Conservation (phyloP, 2,329 filamentous ascomycete genomes). For the Coleophoma eucalyptorum region DNA sequence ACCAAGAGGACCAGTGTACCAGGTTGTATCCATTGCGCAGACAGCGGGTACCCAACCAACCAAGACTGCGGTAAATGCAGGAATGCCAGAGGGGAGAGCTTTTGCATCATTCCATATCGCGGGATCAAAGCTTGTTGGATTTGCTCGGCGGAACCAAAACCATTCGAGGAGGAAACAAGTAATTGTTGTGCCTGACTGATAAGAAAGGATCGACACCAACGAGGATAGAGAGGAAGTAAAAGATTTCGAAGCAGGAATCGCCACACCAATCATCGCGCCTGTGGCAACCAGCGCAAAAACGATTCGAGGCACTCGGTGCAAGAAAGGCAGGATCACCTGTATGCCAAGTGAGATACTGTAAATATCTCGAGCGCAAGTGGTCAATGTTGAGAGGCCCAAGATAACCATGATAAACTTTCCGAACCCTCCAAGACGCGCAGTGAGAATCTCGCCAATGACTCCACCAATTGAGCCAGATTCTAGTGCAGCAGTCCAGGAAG, state of each 20-base stretch:
- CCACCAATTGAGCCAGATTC: conserved; percentile 50
- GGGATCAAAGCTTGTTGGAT: conserved; percentile 43
- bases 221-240: conserved; percentile 55
- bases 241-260: conserved; percentile 51
- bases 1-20: conserved; percentile 64
- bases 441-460: conserved; percentile 56
- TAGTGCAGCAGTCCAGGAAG: conserved; percentile 50
- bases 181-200: conserved; percentile 70
- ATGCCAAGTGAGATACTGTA: conserved; percentile 63
- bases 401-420: conserved; percentile 59
- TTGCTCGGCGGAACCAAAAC: conserved; percentile 58
- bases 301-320: conserved; percentile 52
- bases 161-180: conserved; percentile 61
- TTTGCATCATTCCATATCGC: conserved; percentile 51
- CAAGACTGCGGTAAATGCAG: conserved; percentile 54
- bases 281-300: conserved; percentile 54
- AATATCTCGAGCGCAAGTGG: conserved; percentile 55
- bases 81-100: conserved; percentile 57
- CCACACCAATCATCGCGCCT: conserved; percentile 54
- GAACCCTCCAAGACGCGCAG: conserved; percentile 52
- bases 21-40: conserved; percentile 64
- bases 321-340: conserved; percentile 55
- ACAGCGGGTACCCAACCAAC: conserved; percentile 48
- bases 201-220: conserved; percentile 61
- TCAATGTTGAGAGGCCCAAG: conserved; percentile 52